Conservation (phyloP, 2,329 filamentous ascomycete species). For the Alternaria consortialis region DNA sequence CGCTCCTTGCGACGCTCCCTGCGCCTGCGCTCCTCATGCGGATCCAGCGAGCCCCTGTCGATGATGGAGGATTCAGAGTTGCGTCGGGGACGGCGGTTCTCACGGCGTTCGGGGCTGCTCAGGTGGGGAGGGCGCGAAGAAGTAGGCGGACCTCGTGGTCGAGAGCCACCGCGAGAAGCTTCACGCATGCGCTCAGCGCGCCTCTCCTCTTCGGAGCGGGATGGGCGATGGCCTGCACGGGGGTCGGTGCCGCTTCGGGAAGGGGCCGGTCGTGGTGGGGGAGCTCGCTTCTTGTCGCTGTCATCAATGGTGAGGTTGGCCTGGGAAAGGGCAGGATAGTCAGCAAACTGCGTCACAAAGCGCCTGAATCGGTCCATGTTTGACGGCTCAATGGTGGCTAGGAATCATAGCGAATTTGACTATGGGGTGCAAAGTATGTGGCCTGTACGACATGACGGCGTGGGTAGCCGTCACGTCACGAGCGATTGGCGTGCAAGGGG, state of each 20-base stretch:
- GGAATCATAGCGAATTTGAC: constrained; percentile 2
- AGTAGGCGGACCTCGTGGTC: constrained; percentile 51
- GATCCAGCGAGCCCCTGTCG: constrained; percentile 69
- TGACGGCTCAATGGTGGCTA: constrained; percentile 6
- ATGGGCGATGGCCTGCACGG: constrained; percentile 65
- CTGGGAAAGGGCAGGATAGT: constrained; percentile 59
- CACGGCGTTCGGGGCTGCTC: constrained; percentile 51
- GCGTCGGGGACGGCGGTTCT: constrained; percentile 68
- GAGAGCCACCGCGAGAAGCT: constrained; percentile 39
- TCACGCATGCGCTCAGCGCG: constrained; percentile 49
- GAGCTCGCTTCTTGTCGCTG: constrained; percentile 54
- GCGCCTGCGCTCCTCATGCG: constrained; percentile 66
- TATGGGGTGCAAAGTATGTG: constrained; percentile 12
- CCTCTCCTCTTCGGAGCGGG: constrained; percentile 68
- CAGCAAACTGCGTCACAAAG: constrained; percentile 53
- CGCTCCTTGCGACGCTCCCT: constrained; percentile 60
- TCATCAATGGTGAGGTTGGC: constrained; percentile 74
- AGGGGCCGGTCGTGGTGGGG: constrained; percentile 48
- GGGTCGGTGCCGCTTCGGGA: constrained; percentile 59
- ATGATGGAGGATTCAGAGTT: constrained; percentile 83
- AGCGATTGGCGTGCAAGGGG: constrained; percentile 17
- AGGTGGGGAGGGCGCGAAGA: constrained; percentile 48
- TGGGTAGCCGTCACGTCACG: constrained; percentile 20
- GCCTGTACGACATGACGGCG: constrained; percentile 29
- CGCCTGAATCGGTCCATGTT: constrained; percentile 54